phyloP scores from a whole-genome alignment of 352 stramenopile species.

The Phytophthora sp. region DNA sequence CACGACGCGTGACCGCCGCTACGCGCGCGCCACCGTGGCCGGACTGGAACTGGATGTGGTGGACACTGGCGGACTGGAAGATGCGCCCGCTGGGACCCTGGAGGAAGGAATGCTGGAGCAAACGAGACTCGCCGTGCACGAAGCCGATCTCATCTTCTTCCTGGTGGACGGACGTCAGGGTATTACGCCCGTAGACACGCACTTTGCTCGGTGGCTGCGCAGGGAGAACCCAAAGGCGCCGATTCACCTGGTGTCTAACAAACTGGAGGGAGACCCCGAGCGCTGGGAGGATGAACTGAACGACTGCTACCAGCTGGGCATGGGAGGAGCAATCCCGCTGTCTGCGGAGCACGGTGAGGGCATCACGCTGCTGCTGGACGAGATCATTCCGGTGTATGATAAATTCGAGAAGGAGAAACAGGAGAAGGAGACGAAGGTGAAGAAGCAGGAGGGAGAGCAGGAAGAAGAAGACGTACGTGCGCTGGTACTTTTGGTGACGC shows the following conservation, averaged over 20 bases:
- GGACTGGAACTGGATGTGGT: constrained; percentile 85
- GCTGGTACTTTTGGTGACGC: neutral
- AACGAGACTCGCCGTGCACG: constrained; percentile 74
- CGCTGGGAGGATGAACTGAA: constrained; percentile 75
- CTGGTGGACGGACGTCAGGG: constrained; percentile 80
- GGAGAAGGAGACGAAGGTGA: constrained; percentile 31
- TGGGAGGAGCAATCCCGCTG: constrained; percentile 70
- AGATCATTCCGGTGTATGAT: constrained; percentile 78
- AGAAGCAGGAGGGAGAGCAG: constrained; percentile 40
- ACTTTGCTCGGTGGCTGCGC: constrained; percentile 81
- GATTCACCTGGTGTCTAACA: constrained; percentile 81
- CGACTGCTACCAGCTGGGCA: constrained; percentile 79
- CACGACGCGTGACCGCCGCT: constrained; percentile 81
- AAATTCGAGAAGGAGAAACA: constrained; percentile 63
- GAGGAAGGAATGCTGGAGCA: constrained; percentile 85
- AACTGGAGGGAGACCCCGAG: constrained; percentile 71
- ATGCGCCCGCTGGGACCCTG: constrained; percentile 64
- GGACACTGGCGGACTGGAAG: constrained; percentile 81
- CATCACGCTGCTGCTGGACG: constrained; percentile 68
- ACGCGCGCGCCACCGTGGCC: constrained; percentile 63
- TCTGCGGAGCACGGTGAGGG: constrained; percentile 84
- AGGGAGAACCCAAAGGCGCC: constrained; percentile 62
- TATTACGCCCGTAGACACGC: constrained; percentile 78
- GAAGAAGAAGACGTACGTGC: constrained; percentile 68
- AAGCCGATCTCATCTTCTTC: constrained; percentile 84